A percentile compares a stretch with the other conserved stretches of the same genome.
These are phyloP conservation scores for Pichia norvegensis DNA, from an alignment of 1,139 yeast species.

Conservation along the genomic window DNA sequence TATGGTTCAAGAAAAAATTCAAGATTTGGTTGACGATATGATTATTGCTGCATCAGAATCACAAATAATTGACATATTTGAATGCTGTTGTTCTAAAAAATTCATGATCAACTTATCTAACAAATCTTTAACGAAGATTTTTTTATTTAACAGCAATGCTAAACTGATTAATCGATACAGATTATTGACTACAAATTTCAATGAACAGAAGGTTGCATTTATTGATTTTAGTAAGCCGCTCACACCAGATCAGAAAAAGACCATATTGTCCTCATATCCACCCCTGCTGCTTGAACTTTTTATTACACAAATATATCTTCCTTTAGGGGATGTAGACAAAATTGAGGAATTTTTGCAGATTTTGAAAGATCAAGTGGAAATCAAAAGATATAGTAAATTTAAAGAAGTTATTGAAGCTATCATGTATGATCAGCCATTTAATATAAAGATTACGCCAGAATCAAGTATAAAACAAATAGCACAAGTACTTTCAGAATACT, in stretches of 20 bases:
- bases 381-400: not conserved
- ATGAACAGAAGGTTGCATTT: not conserved
- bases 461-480: too few relatives aligned
- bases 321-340: slow-evolving; percentile 3
- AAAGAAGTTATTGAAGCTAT: not conserved
- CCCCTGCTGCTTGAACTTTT: slow-evolving; percentile 1
- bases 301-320: slow-evolving; percentile 2
- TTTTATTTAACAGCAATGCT: not conserved
- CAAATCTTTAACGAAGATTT: not conserved
- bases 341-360: slow-evolving; percentile 5
- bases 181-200: not conserved
- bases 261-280: slow-evolving; percentile 2
- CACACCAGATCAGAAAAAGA: not conserved
- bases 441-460: not conserved
- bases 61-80: slow-evolving; percentile 3
- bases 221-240: not conserved
- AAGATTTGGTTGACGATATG: not conserved
- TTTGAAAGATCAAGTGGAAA: not conserved
- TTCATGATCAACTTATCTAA: not conserved
- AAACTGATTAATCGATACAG: not conserved
- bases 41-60: not conserved
- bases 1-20: not conserved
- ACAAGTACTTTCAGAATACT: not conserved
- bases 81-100: not conserved
- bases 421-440: not conserved